Percentiles rank a stretch among this genome's conserved stretches.
phyloP scores from a whole-genome alignment of 495 filamentous ascomycete species.

The Lophium mytilinum region DNA sequence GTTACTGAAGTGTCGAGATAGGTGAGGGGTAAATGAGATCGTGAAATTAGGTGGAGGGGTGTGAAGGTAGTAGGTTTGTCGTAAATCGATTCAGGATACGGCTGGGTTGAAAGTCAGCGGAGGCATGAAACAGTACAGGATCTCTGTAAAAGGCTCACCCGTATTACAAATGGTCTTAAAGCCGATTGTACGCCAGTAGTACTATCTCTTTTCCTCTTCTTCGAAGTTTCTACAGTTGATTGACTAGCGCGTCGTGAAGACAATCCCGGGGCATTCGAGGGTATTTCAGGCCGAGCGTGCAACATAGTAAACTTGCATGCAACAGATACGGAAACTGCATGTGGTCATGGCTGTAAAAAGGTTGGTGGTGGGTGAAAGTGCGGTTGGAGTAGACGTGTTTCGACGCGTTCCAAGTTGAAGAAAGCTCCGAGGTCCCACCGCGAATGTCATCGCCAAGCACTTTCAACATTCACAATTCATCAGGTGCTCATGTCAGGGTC shows the following conservation, averaged over 20 bases:
- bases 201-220: conserved; percentile 21
- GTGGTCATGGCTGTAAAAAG: not conserved
- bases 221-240: conserved; percentile 7
- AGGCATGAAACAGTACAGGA: conserved; percentile 10
- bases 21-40: conserved; percentile 31
- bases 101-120: conserved; percentile 15
- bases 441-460: no score
- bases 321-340: not conserved
- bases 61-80: conserved; percentile 22
- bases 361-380: not conserved
- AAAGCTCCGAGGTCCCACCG: no score
- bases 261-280: conserved; percentile 3
- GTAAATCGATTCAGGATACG: conserved; percentile 13
- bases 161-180: not conserved
- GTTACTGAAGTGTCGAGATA: conserved; percentile 26
- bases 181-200: not conserved
- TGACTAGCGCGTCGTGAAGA: conserved; percentile 12
- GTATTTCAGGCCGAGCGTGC: conserved; percentile 1
- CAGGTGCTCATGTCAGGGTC: no score
- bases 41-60: conserved; percentile 22
- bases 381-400: not conserved
- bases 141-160: not conserved
- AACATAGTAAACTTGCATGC: conserved; percentile 8
- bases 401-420: not conserved
- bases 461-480: no score